Evolutionary conservation across 805 yeast species (phyloP), one percentile per base, ranked within the genome.

Genomic region (Saccharomycopsis olivae): DNA sequence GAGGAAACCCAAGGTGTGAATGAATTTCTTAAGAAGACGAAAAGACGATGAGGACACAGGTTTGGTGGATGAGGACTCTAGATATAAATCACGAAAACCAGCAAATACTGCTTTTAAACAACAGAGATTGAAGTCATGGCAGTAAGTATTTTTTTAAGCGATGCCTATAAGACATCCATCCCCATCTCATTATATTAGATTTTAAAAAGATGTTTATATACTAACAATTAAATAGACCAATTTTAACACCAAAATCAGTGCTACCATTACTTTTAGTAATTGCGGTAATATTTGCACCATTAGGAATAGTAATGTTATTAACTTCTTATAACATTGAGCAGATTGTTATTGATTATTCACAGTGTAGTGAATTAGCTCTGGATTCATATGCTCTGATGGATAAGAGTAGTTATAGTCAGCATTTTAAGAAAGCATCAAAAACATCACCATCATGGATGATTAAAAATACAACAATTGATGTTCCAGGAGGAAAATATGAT

Each of bases 241-340:
- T 92, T 39, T 69, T 92, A 43, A 83, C 96, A 2, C 96, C 97
- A 11, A 78, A 78, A 49, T 78, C 92, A 15, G 96, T 92, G 33
- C 68, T 92, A 34, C 97, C 97, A 2, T 65, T 89, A 38, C 66
- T 92, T 40, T 68, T 87, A 36, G 50, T 82, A 20, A 62, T 84
- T 29, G 85, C 94, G 1, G 64, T 85, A 19, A 68, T 92, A 4
- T 87, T 88, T 61, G 85, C 94, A 1, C 96, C 96, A 1, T 70
- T 92, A 36, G 98, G 98, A 3, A 79, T 88, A 20, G 94, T 84
- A 15, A 70, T 92, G 40, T 58, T 88, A 20, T 71, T 72, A 47
- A 78, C 94, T 13, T 71, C 87, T 13, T 69, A 74, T 56, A 73
- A 74, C 47, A 88, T 89, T 13, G 86, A 89, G 54, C 75, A 78